Evolutionary conservation across 1,284 basidiomycete species (phyloP).

Genomic region (Trametes pubescens): DNA sequence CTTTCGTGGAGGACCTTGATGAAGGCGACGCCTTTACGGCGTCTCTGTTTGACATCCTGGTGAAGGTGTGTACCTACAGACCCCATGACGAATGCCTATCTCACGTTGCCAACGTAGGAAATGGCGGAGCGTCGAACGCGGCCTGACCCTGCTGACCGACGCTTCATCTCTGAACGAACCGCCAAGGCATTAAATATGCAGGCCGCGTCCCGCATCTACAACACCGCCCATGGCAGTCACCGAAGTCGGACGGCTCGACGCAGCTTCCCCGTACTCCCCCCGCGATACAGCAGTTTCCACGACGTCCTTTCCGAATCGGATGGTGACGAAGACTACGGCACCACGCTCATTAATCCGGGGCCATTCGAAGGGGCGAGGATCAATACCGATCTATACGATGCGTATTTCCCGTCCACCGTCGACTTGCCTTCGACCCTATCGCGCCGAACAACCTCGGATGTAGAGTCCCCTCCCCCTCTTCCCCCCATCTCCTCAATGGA

Average conservation of each 20-base stretch:
- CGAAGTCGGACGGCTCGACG: conserved; percentile 23
- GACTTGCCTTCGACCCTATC: conserved; percentile 26
- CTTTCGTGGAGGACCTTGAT: conserved; percentile 75
- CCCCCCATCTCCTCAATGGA: conserved; percentile 14
- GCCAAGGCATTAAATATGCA: conserved; percentile 65
- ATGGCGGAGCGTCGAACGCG: conserved; percentile 71
- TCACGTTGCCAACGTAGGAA: conserved; percentile 55
- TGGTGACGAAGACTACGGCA: conserved; percentile 68
- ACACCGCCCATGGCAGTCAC: conserved; percentile 42
- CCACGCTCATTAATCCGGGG: conserved; percentile 44
- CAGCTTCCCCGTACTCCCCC: conserved; percentile 21
- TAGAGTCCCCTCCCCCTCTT: conserved; percentile 30
- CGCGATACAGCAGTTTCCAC: conserved; percentile 52
- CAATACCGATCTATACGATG: conserved; percentile 60
- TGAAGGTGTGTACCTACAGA: conserved; percentile 62
- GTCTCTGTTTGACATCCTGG: conserved; percentile 71
- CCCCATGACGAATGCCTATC: neutral
- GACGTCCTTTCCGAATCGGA: conserved; percentile 56
- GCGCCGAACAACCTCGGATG: conserved; percentile 17
- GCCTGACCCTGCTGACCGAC: conserved; percentile 57
- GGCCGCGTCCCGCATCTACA: conserved; percentile 62
- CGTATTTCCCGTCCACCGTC: conserved; percentile 36
- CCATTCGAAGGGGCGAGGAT: conserved; percentile 60
- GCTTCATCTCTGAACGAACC: conserved; percentile 69
- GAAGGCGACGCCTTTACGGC: conserved; percentile 78